Evolutionary conservation across 2,329 filamentous ascomycete species (phyloP), one percentile per base, ranked within the genome.

Genomic region (Aspergillus oerlinghausenensis): DNA sequence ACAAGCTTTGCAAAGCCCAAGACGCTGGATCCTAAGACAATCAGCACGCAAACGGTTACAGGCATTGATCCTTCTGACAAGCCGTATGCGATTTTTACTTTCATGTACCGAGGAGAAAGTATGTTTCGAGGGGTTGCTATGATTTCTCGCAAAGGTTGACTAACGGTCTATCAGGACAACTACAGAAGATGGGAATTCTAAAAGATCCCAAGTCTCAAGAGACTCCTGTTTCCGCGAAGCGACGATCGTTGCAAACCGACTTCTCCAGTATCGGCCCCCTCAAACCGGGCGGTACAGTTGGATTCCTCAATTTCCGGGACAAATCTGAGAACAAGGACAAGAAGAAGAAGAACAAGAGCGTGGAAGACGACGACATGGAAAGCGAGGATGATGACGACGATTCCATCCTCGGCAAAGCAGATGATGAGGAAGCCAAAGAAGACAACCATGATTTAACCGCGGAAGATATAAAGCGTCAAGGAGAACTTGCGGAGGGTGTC

Each of bases 31-130:
- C 93, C 93, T 0, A 97, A 97, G 77, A 92, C 91, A 2, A 99
- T 99, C 70, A 97, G 92, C 70, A 99, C 94, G 2, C 94, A 99
- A 76, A 99, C 94, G 0, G 94, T 99, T n/a, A 97, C 94, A 8
- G 94, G 93, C 19, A 96, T 97, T 60, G 94, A 99, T 73, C 90
- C 92, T 0, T 92, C 92, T 21, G 93, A 97, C 61, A 94, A 93
- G 75, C 94, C 95, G 3, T 99, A 96, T 76, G 94, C 94, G 3
- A 88, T 90, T 8, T 99, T 99, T 73, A 97, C 95, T 28, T 99
- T 99, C 74, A 91, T 97, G 77, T 99, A 99, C 73, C 86, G 94
- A 59, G 94, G 94, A 72, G 90, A 96, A 72, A 88, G 93, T 95
- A 80, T 80, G 91, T 85, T 6, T 23, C 8, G 21, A 11, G 29